Percentiles rank a stretch among this genome's conserved stretches.
These are phyloP conservation scores for Orbilia quercus DNA, from an alignment of 2,329 filamentous ascomycete species.

Conservation along the genomic window DNA sequence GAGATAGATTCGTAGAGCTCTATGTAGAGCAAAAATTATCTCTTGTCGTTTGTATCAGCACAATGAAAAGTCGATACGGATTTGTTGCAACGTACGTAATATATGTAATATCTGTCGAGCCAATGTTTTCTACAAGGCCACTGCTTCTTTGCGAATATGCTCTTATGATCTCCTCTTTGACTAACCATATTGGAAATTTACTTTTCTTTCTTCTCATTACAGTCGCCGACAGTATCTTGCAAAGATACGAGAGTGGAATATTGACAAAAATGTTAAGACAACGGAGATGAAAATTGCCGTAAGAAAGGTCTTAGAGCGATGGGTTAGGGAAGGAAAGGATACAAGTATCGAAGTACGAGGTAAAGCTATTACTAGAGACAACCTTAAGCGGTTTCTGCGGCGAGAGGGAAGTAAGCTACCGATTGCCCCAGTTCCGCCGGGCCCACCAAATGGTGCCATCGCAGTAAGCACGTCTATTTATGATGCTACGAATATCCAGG, in stretches of 20 bases:
- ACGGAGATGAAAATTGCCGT: constrained; percentile 9
- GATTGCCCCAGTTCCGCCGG: neutral
- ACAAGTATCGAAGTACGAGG: constrained; percentile 16
- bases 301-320: constrained; percentile 11
- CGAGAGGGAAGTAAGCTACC: constrained; percentile 4
- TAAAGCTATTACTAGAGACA: constrained; percentile 1
- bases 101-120: neutral
- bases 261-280: constrained; percentile 20
- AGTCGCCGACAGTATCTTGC: constrained; percentile 15
- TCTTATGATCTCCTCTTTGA: neutral
- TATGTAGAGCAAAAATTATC: constrained; percentile 2
- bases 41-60: constrained; percentile 2
- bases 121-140: too few relatives aligned
- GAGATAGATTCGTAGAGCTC: neutral
- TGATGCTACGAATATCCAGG: neutral
- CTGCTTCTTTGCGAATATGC: too few relatives aligned
- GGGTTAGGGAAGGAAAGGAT: constrained; percentile 20
- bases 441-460: constrained; percentile 4
- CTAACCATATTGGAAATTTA: neutral
- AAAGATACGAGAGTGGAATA: constrained; percentile 21
- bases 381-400: constrained; percentile 15
- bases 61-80: constrained; percentile 7
- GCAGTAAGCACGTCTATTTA: neutral
- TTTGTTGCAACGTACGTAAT: constrained; percentile 17
- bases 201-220: neutral